Base-by-base conservation (phyloP, 331 rosid species). In the Cucumis variabilis region DNA sequence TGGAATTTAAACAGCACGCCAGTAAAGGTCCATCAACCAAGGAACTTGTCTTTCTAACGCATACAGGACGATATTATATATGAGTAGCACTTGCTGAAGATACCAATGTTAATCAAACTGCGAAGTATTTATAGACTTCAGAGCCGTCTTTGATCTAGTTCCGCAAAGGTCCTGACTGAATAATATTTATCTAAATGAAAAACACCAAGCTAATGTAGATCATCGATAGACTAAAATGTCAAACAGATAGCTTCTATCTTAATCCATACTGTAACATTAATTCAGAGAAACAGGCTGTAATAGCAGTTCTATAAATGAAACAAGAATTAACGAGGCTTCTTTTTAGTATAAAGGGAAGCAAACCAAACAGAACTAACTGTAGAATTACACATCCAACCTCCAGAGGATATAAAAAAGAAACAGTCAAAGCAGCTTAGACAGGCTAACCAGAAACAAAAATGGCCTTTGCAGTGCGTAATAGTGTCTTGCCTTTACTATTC, bases 271-370 rank as follows among this genome's bases (percentile, higher is more conserved):
- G 0, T 71, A 72, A 28, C 82, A 75, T 21, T 41, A 23, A 41
- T 21, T 75, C 82, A 75, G 82, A 75, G 82, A 75, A 46, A 46
- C 17, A 24, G 48, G 48, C 24, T 30, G 78, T 72, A 72, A 72
- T 15, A 72, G 24, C 7, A 72, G 50, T 72, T 15, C 17, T 28
- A 72, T 2, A 16, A 9, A 72, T 33, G 50, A 33, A 72, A 28
- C 24, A 33, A 30, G 50, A 71, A 15, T 68, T 69, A 69, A 69
- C 11, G 4, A 69, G 21, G 10, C 74, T 69, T 68, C 37, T 68
- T 25, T 68, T 24, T 68, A 17, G 19, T 25, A 68, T 27, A 69
- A 69, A 69, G 75, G 44, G 19, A 27, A 25, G 75, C 14, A 69
- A 27, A 69, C 69, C 69, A 65, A 65, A 65, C 27, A 65, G 27